Evolutionary conservation across 768 basidiomycete genomes (phyloP).

Genomic region (Pluteus cervinus): DNA sequence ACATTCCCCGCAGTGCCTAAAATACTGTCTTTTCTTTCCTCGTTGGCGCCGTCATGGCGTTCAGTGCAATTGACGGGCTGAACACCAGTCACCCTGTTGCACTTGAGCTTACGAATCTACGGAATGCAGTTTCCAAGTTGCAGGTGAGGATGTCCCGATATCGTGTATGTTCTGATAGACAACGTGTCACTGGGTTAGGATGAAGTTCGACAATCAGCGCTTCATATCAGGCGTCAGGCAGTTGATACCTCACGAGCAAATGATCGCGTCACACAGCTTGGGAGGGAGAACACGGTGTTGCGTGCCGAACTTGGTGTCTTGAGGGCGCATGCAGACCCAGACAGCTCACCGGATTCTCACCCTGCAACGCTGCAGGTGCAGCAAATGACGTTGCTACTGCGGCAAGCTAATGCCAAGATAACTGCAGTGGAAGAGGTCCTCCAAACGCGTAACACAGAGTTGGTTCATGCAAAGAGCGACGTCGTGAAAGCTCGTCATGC

Average conservation of each 20-base stretch:
- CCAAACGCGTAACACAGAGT: constrained; percentile 39
- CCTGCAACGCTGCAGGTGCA: constrained; percentile 27
- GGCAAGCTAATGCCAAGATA: constrained; percentile 65
- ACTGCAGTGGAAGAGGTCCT: constrained; percentile 53
- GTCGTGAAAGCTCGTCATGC: constrained; percentile 32
- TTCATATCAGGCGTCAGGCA: constrained; percentile 61
- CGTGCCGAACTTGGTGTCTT: constrained; percentile 50
- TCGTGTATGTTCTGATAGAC: constrained; percentile 7
- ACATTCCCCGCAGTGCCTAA: no score
- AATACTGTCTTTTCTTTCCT: no score
- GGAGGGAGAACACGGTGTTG: constrained; percentile 54
- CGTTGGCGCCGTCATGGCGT: no score
- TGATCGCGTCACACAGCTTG: constrained; percentile 41
- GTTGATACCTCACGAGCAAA: constrained; percentile 45
- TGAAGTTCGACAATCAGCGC: constrained; percentile 59
- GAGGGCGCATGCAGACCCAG: constrained; percentile 44
- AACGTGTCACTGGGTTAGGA: constrained; percentile 37
- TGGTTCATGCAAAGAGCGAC: constrained; percentile 38
- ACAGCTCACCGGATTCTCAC: constrained; percentile 19
- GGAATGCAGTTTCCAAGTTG: constrained; percentile 38
- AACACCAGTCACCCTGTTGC: constrained; percentile 44
- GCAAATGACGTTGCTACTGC: constrained; percentile 62
- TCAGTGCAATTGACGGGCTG: no score
- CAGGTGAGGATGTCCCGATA: constrained; percentile 31
- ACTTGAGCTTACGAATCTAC: constrained; percentile 40